A percentile compares a stretch with the other conserved stretches of the same genome.
Conservation (phyloP, 495 filamentous ascomycete species). For the Aspergillus carlsbadensis region DNA sequence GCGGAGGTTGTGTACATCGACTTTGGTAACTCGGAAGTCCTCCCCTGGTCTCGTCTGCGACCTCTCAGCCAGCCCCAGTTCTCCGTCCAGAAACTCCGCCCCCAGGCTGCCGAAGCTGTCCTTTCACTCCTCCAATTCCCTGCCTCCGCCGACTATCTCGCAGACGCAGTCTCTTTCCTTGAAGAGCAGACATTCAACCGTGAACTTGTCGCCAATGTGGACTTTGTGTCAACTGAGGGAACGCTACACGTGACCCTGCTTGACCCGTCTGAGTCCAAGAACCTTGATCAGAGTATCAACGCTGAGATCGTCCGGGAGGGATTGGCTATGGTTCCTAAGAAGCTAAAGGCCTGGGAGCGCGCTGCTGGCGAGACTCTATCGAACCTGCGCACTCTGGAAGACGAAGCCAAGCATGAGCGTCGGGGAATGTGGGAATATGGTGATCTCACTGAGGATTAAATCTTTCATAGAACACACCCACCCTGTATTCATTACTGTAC, state of each 20-base stretch:
- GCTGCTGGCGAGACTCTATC: constrained; percentile 68
- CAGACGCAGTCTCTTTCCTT: constrained; percentile 72
- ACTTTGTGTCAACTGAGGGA: constrained; percentile 74
- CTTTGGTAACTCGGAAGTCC: constrained; percentile 89
- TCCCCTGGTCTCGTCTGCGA: constrained; percentile 80
- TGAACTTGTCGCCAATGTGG: constrained; percentile 86
- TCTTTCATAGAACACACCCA: no score
- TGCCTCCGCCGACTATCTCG: constrained; percentile 69
- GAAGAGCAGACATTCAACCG: constrained; percentile 62
- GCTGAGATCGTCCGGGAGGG: constrained; percentile 79
- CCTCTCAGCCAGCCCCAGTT: constrained; percentile 78
- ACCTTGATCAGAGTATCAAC: constrained; percentile 76
- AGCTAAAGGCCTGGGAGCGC: constrained; percentile 86
- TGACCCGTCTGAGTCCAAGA: constrained; percentile 62
- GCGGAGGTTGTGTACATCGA: constrained; percentile 93
- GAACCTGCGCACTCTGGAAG: constrained; percentile 63
- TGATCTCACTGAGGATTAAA: constrained; percentile 83
- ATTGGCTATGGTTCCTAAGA: constrained; percentile 82
- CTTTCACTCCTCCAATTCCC: constrained; percentile 92
- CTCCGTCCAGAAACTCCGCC: constrained; percentile 69
- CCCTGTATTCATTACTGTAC: constrained; percentile 10
- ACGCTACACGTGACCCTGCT: constrained; percentile 80
- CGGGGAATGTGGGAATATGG: constrained; percentile 98
- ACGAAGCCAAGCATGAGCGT: constrained; percentile 70
- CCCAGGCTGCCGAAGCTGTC: constrained; percentile 83